Evolutionary conservation across 148 eudicot species (phyloP).

Genomic region (Cornus kousa): DNA sequence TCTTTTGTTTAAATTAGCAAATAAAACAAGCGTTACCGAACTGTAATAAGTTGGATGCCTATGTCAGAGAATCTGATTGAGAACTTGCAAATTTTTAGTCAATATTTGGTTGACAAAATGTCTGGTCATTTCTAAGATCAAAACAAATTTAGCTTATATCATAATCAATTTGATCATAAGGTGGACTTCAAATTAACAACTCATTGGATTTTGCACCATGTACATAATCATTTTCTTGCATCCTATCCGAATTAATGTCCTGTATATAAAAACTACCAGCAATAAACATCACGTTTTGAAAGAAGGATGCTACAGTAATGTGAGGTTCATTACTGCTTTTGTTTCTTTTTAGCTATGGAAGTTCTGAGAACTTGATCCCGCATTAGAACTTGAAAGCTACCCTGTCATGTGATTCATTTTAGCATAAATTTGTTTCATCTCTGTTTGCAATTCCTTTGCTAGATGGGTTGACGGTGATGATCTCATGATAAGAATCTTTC

Average conservation of each 20-base stretch:
- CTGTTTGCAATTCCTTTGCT: slow-evolving; percentile 5
- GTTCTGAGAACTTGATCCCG: not conserved
- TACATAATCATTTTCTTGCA: not conserved
- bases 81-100: not conserved
- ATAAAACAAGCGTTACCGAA: no score
- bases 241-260: not conserved
- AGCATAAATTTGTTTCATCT: slow-evolving; percentile 4
- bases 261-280: not conserved
- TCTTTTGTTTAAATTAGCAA: not conserved
- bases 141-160: no score
- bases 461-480: slow-evolving; percentile 21
- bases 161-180: not conserved
- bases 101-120: not conserved
- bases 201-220: not conserved
- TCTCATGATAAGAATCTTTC: slow-evolving; percentile 16
- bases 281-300: not conserved
- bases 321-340: slow-evolving; percentile 2
- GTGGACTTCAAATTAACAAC: not conserved
- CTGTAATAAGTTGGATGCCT: not conserved
- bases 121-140: no score
- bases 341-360: not conserved
- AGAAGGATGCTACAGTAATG: not conserved
- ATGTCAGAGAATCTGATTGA: not conserved
- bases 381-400: not conserved
- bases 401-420: slow-evolving; percentile 5